Conservation (phyloP, 345 rosid species). For the Arabis alpina region DNA sequence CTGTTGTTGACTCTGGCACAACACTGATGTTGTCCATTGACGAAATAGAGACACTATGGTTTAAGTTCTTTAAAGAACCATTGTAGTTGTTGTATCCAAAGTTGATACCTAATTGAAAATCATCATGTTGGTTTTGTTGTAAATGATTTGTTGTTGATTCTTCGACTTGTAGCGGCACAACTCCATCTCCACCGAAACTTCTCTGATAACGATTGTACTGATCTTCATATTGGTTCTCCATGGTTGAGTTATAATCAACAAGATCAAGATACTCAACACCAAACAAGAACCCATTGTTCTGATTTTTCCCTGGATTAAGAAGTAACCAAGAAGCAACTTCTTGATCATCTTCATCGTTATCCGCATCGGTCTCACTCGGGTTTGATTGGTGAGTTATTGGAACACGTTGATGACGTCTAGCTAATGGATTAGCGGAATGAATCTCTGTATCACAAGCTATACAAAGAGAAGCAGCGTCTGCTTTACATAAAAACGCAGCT, state of each 20-base stretch:
- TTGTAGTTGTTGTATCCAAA: constrained; percentile 58
- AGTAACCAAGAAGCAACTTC: constrained; percentile 90
- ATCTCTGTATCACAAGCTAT: constrained; percentile 75
- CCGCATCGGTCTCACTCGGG: constrained; percentile 35
- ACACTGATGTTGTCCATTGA: constrained; percentile 67
- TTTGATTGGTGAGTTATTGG: constrained; percentile 27
- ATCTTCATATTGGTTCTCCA: constrained; percentile 54
- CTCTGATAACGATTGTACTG: constrained; percentile 49
- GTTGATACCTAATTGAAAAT: constrained; percentile 55
- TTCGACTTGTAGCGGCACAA: constrained; percentile 67
- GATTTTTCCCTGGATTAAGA: constrained; percentile 56
- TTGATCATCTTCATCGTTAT: constrained; percentile 57
- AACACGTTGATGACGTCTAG: constrained; percentile 88
- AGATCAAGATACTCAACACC: constrained; percentile 81
- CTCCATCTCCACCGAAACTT: constrained; percentile 65
- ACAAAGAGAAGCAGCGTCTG: constrained; percentile 90
- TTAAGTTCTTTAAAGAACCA: constrained; percentile 44
- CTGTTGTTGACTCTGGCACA: constrained; percentile 77
- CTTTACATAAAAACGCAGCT: constrained; percentile 88
- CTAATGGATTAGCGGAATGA: constrained; percentile 92
- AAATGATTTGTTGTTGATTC: constrained; percentile 50
- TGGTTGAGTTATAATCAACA: constrained; percentile 62
- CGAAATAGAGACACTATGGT: constrained; percentile 66
- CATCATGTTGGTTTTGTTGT: constrained; percentile 50
- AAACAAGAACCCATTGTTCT: constrained; percentile 59